Evolutionary conservation across 176 grass and related monocot genomes (phyloP).

Genomic region (Oropetium thomaeum): DNA sequence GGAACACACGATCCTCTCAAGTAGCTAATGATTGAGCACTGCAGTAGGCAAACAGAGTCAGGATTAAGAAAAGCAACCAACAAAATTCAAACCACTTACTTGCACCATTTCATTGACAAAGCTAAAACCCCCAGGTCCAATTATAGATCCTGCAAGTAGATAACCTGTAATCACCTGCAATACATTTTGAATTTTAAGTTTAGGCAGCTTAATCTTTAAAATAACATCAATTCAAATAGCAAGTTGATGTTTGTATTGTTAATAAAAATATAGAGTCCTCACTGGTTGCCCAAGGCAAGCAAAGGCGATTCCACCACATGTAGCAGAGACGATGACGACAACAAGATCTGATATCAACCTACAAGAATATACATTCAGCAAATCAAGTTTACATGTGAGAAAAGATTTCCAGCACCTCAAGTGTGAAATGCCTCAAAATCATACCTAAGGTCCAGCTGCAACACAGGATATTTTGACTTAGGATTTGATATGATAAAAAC

Average conservation of each 20-base stretch:
- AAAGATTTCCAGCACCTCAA: conserved; percentile 11
- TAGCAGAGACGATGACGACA: conserved; percentile 93
- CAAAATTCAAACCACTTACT: conserved; percentile 81
- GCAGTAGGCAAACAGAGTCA: conserved; percentile 14
- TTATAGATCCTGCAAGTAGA: conserved; percentile 97
- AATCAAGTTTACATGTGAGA: conserved; percentile 26
- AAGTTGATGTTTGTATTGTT: conserved; percentile 6
- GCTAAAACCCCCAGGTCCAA: conserved; percentile 95
- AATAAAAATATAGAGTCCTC: conserved; percentile 35
- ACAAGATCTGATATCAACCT: conserved; percentile 99
- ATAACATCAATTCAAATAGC: background rate
- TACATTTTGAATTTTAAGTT: conserved; percentile 32
- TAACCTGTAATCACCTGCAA: conserved; percentile 98
- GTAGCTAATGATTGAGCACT: background rate
- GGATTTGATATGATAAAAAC: conserved; percentile 99
- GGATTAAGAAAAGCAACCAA: conserved; percentile 24
- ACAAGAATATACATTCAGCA: conserved; percentile 35
- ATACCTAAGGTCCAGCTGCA: conserved; percentile 93
- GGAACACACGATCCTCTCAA: background rate
- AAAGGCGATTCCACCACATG: conserved; percentile 96
- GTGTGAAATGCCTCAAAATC: background rate
- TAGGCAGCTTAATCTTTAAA: conserved; percentile 29
- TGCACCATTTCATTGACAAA: conserved; percentile 99
- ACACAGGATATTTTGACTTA: conserved; percentile 98
- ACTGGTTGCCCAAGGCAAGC: conserved; percentile 98